phyloP scores from a whole-genome alignment of 768 basidiomycete genomes.

The Russula foetens region DNA sequence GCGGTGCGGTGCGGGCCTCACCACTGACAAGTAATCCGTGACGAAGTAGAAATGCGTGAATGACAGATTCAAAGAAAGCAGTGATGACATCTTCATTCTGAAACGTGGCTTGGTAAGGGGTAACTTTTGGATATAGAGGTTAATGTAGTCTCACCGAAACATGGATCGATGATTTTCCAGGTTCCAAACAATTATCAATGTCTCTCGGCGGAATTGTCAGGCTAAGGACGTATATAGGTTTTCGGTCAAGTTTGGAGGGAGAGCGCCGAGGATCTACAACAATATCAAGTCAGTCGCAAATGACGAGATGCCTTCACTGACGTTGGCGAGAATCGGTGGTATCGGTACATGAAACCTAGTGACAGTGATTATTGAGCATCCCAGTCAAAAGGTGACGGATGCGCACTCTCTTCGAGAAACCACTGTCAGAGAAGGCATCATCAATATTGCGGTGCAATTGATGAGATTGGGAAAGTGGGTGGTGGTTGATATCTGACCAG shows the following conservation, averaged over 20 bases:
- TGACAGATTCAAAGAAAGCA: slow-evolving; percentile 46
- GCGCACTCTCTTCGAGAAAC: slow-evolving; percentile 66
- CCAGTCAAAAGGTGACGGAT: slow-evolving; percentile 13
- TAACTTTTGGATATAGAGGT: slow-evolving; percentile 4
- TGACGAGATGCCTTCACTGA: not conserved
- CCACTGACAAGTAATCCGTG: slow-evolving; percentile 44
- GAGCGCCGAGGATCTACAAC: slow-evolving; percentile 52
- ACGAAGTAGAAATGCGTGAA: slow-evolving; percentile 54
- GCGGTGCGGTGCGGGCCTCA: slow-evolving; percentile 32
- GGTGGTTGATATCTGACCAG: slow-evolving; percentile 65
- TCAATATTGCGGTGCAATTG: slow-evolving; percentile 65
- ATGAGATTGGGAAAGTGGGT: slow-evolving; percentile 52
- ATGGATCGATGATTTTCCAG: slow-evolving; percentile 60
- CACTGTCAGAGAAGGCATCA: slow-evolving; percentile 51
- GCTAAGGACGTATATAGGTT: slow-evolving; percentile 78
- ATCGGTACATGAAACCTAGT: slow-evolving; percentile 13
- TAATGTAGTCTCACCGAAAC: slow-evolving; percentile 45
- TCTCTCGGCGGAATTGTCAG: slow-evolving; percentile 54
- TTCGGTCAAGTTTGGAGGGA: slow-evolving; percentile 70
- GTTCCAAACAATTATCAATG: slow-evolving; percentile 75
- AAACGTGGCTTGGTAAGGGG: not conserved
- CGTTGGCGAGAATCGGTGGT: not conserved
- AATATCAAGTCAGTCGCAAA: slow-evolving; percentile 15
- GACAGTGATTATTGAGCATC: not conserved
- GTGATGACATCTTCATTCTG: slow-evolving; percentile 55